Base-by-base conservation (phyloP, 441 rosid genomes). In the Lepidium campestre region DNA sequence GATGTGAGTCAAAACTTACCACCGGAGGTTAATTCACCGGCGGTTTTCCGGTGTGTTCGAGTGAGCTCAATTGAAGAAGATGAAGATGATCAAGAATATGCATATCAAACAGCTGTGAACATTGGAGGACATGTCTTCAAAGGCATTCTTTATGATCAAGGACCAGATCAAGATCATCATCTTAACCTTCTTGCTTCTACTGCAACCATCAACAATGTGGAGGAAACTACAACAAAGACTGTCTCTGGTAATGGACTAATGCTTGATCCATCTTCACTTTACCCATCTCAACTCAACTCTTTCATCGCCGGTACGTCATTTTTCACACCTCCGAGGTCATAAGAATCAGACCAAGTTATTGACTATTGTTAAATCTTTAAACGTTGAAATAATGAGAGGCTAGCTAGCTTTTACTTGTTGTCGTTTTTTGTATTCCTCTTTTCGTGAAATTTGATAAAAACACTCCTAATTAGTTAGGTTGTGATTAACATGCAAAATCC, bases 101-200 rank as follows among this genome's bases (percentile, higher is more conserved):
- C 98, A 1, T 93, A 93, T 69, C 97, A 93, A 63, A 87, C 98
- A 62, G 86, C 95, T 20, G 91, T 93, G 62, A 85, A 83, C 73
- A 87, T 93, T 0, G 90, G 95, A 57, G 98, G 98, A 13, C 98
- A 89, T 65, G 80, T 88, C 0, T 93, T 93, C 79, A 90, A 77
- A 73, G 98, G 98, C 52, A 78, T 90, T 65, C 93, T 93, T 32
- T 88, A 90, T 52, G 95, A 93, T 75, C 96, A 89, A 72, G 92
- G 92, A 13, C 78, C 78, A 39, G 62, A 44, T 65, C 67, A 40
- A 10, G 94, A 93, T 68, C 66, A 66, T 80, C 82, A 68, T 60
- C 60, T 57, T 53, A 62, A 42, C 25, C 73, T 74, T 27, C 37
- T 88, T 8, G 52, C 80, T 20, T 15, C 81, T 11, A 42, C 80